These are phyloP conservation scores for Lojkania enalia DNA, from an alignment of 2,329 filamentous ascomycete genomes.

Conservation along the genomic window DNA sequence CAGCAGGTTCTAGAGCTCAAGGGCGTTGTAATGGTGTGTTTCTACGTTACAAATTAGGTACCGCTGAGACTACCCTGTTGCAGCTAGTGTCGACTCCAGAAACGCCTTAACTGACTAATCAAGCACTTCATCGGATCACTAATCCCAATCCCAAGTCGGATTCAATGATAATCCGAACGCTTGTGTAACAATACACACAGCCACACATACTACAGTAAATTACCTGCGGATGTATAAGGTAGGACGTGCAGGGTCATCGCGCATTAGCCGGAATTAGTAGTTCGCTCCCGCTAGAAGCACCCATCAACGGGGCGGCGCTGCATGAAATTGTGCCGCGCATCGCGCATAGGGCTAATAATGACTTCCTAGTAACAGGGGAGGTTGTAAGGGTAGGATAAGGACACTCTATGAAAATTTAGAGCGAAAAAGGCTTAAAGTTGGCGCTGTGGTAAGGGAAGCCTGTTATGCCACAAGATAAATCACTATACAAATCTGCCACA, in stretches of 20 bases:
- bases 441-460: conserved; percentile 1
- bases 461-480: conserved; percentile 1
- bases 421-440: background rate
- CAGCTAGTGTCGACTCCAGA: background rate
- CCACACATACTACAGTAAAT: background rate
- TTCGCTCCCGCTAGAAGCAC: background rate
- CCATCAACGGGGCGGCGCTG: background rate
- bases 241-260: too few relatives aligned
- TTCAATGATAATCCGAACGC: background rate
- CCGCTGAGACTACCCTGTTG: background rate
- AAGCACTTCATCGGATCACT: background rate
- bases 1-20: background rate
- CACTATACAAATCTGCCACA: background rate
- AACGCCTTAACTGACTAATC: too few relatives aligned
- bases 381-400: background rate
- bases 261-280: background rate
- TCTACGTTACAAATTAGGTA: too few relatives aligned
- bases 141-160: background rate
- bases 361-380: background rate
- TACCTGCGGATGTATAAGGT: background rate
- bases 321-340: conserved; percentile 1
- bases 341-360: conserved; percentile 1
- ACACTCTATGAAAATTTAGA: background rate
- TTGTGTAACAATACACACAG: background rate
- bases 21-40: background rate